Evolutionary conservation across 2,329 filamentous ascomycete species (phyloP), one percentile per base, ranked within the genome.

Genomic region (Thelonectria rubi): DNA sequence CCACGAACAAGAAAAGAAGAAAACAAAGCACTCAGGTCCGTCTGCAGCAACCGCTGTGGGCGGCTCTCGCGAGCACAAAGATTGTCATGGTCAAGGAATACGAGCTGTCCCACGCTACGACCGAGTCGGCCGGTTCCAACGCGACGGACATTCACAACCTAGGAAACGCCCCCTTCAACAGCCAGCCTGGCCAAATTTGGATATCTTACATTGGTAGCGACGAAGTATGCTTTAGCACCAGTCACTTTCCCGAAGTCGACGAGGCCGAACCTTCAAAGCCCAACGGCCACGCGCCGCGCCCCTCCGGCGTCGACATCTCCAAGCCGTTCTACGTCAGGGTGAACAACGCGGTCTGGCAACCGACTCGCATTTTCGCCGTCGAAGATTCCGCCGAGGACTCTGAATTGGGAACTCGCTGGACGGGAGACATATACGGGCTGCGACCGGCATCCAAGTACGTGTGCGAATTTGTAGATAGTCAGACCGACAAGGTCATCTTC

Each of bases 51-150:
- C 94, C 94, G 50, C 86, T 97, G 67, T 97, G 94, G 94, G 93
- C 94, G 66, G 94, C 94, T 49, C 86, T 97, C 70, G 94, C 94
- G 53, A 97, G 93, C 79, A 97, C 94, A 74, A 97, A 97, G 83
- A 94, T 97, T 75, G 94, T 95, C 71, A 93, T 97, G 79, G 89
- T 96, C 74, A 95, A 97, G 80, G 94, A 93, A 78, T 92, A 92
- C 70, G 91, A 93, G 78, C 86, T 96, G 75, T 94, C 91, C 67
- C 88, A 91, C 75, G 88, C 89, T 60, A 86, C 90, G 62, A 86
- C 87, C 57, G 91, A 93, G 78, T 90, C 88, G 52, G 87, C 86
- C 32, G 90, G 90, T 72, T 88, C 91, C 68, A 90, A 91, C 74
- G 88, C 88, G 70, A 92, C 88, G 73, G 90, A 92, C 72, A 88